Evolutionary conservation across 306 rosid species (phyloP).

Genomic region (Cucumis cinereus): DNA sequence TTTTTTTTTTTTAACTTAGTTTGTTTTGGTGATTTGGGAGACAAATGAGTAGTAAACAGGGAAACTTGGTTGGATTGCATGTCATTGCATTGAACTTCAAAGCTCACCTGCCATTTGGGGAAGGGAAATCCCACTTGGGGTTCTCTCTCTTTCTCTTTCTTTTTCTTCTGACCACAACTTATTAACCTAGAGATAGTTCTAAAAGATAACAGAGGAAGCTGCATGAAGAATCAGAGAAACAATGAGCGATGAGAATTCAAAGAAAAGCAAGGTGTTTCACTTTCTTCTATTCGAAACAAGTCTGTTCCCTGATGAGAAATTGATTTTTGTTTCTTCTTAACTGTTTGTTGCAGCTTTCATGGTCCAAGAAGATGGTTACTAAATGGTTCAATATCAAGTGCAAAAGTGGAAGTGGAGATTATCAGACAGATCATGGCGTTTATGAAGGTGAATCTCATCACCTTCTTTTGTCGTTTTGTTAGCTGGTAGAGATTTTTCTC

Average conservation of each 20-base stretch:
- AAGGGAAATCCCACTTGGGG: neutral
- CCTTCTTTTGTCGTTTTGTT: neutral
- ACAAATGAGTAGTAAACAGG: neutral
- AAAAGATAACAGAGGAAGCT: neutral
- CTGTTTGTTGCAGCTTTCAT: constrained; percentile 75
- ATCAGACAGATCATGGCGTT: constrained; percentile 48
- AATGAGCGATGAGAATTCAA: constrained; percentile 16
- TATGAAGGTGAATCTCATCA: constrained; percentile 44
- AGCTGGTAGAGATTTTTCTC: neutral
- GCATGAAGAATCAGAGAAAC: constrained; percentile 5
- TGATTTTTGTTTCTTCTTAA: constrained; percentile 8
- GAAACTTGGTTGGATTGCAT: neutral
- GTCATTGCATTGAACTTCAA: constrained; percentile 1
- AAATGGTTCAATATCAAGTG: constrained; percentile 87
- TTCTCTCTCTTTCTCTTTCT: neutral
- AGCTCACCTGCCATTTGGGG: neutral
- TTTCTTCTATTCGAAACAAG: constrained; percentile 8
- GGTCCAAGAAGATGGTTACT: constrained; percentile 98
- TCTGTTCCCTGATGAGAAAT: neutral
- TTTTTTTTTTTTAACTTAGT: neutral
- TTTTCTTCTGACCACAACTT: constrained; percentile 15
- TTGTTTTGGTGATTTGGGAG: neutral
- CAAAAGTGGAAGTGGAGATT: constrained; percentile 58
- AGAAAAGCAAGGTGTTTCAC: constrained; percentile 67
- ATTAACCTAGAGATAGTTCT: neutral